A percentile compares a stretch with the other conserved stretches of the same genome.
These are phyloP conservation scores for Lavandula angustifolia DNA, from an alignment of 257 asterid species.

Conservation along the genomic window DNA sequence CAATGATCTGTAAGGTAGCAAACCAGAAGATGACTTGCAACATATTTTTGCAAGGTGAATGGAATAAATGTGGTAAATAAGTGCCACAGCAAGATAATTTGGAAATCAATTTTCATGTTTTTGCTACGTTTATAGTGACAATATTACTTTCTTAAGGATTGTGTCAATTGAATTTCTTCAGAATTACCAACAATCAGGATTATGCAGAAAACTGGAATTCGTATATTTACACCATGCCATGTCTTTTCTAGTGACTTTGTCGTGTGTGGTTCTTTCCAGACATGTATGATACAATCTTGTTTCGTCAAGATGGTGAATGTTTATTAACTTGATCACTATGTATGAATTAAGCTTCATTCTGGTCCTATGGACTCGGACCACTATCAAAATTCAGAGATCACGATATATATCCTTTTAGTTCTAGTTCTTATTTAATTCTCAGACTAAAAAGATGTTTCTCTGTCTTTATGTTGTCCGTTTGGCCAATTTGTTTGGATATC, in stretches of 20 bases:
- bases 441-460: constrained; percentile 21
- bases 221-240: constrained; percentile 9
- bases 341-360: constrained; percentile 17
- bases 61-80: constrained; percentile 17
- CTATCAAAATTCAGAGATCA: constrained; percentile 21
- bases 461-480: constrained; percentile 30
- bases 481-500: constrained; percentile 26
- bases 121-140: constrained; percentile 14
- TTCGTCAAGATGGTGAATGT: constrained; percentile 23
- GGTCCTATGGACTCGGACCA: constrained; percentile 8
- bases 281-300: not conserved
- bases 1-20: not conserved
- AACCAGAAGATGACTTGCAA: constrained; percentile 22
- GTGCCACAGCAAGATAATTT: not conserved
- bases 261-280: constrained; percentile 15
- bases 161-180: constrained; percentile 24
- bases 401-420: not conserved
- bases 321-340: constrained; percentile 10
- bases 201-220: constrained; percentile 11
- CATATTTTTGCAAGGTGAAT: constrained; percentile 20
- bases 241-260: not conserved
- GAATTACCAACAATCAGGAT: constrained; percentile 9
- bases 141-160: not conserved
- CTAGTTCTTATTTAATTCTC: constrained; percentile 21
- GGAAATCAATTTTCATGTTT: constrained; percentile 16